Base-by-base conservation (phyloP, 441 rosid genomes). In the Geranium incanum region DNA sequence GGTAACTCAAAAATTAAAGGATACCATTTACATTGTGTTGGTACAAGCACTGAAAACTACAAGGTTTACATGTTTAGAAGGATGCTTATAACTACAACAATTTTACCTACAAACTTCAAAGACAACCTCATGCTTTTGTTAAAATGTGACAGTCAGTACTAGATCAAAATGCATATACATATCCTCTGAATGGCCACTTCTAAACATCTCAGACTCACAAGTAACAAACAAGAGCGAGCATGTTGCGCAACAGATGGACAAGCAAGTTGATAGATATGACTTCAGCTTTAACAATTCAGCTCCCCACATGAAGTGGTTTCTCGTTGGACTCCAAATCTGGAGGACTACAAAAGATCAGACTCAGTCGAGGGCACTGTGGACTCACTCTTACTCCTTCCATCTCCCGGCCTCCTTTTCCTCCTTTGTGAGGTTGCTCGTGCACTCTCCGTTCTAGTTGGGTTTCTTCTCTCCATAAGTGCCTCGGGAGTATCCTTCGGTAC, bases 381-480 rank as follows among this genome's bases (percentile, higher is more conserved):
- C 77, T 82, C 89, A 36, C 87, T 84, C 71, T 81, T 81, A 81
- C 86, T 85, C 74, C 86, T 85, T 66, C 81, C 83, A 64, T 73
- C 84, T 67, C 59, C 77, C 5, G 74, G 81, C 69, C 1, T 69
- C 86, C 68, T 74, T 84, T 13, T 75, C 76, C 9, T 60, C 19
- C 11, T 62, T 28, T 60, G 33, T 8, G 65, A 19, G 65, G 65
- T 18, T 60, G 9, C 65, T 50, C 74, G 72, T 63, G 69, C 78
- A 68, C 78, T 43, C 45, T 57, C 65, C n/a, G 65, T 68, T 72
- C 68, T 41, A 7, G 67, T 69, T 11, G 64, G 72, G 15, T 52
- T 65, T 71, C 77, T 77, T 77, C 70, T 75, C 52, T 57, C 37
- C 13, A 9, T 9, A 12, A 68, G 66, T 65, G 39, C 43, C 19